Conservation (phyloP, 2,329 filamentous ascomycete species). For the Neofusicoccum laricinum region DNA sequence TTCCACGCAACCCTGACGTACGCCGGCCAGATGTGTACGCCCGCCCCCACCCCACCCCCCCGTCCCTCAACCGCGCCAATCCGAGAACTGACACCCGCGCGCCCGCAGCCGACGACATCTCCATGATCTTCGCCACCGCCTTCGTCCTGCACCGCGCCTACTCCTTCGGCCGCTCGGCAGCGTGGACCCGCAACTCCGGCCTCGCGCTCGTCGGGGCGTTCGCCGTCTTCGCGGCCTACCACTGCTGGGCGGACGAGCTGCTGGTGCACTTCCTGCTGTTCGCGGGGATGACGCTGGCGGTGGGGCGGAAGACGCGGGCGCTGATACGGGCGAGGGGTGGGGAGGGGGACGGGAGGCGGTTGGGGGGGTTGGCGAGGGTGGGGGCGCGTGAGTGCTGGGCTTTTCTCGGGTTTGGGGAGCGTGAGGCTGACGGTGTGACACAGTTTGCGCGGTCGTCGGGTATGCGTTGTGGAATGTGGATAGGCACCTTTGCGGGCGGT, state of each 20-base stretch:
- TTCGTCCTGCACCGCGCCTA: slow-evolving; percentile 52
- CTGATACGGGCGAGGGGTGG: slow-evolving; percentile 28
- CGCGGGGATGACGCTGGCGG: slow-evolving; percentile 40
- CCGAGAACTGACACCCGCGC: no score
- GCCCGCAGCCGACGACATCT: slow-evolving; percentile 51
- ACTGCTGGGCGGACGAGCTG: slow-evolving; percentile 39
- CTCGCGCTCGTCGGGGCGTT: slow-evolving; percentile 28
- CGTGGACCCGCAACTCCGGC: slow-evolving; percentile 26
- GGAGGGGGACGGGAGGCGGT: slow-evolving; percentile 22
- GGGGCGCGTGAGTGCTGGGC: slow-evolving; percentile 31
- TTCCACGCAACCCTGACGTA: slow-evolving; percentile 36
- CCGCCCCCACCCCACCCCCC: not conserved
- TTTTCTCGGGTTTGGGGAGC: no score
- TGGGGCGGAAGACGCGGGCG: slow-evolving; percentile 29
- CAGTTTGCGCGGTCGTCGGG: slow-evolving; percentile 38
- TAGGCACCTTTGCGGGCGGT: slow-evolving; percentile 49
- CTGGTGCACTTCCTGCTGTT: slow-evolving; percentile 38
- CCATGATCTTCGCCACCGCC: slow-evolving; percentile 55
- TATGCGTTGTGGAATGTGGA: slow-evolving; percentile 60
- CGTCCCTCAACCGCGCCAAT: not conserved
- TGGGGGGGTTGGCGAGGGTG: slow-evolving; percentile 28
- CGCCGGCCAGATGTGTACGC: slow-evolving; percentile 24
- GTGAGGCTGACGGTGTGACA: slow-evolving; percentile 35
- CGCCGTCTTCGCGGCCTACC: slow-evolving; percentile 34
- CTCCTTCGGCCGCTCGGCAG: slow-evolving; percentile 35